A percentile compares a stretch with the other conserved stretches of the same genome.
Conservation (phyloP, 2,329 filamentous ascomycete species). For the Venturia pyrina region DNA sequence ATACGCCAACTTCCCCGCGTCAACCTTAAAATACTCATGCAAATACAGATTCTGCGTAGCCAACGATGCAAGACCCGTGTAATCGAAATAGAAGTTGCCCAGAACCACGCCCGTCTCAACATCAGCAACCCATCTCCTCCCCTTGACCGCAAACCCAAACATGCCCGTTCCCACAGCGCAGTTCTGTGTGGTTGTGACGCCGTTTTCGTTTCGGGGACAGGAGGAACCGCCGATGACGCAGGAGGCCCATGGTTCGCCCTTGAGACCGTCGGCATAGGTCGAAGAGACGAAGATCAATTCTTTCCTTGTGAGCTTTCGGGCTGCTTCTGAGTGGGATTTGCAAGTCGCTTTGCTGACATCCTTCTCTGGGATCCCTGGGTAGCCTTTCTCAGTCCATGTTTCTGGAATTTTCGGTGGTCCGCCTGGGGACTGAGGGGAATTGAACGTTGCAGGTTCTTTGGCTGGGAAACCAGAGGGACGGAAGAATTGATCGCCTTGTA, state of each 20-base stretch:
- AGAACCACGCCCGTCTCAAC: slow-evolving; percentile 11
- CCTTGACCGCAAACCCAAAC: slow-evolving; percentile 2
- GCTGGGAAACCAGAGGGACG: slow-evolving; percentile 9
- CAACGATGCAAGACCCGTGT: background rate
- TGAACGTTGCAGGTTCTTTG: background rate
- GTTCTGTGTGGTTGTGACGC: slow-evolving; percentile 4
- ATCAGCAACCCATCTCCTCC: slow-evolving; percentile 10
- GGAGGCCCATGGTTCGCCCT: slow-evolving; percentile 6
- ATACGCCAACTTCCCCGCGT: background rate
- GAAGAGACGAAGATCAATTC: slow-evolving; percentile 8
- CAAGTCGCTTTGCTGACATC: slow-evolving; percentile 9
- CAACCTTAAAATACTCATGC: slow-evolving; percentile 10
- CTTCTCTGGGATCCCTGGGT: background rate
- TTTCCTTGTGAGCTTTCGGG: slow-evolving; percentile 6
- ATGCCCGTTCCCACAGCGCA: slow-evolving; percentile 11
- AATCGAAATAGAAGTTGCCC: slow-evolving; percentile 12
- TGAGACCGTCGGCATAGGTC: slow-evolving; percentile 8
- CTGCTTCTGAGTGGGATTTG: background rate
- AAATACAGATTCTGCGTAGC: background rate
- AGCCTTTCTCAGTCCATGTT: background rate
- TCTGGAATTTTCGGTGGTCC: slow-evolving; percentile 7
- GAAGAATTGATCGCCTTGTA: slow-evolving; percentile 12
- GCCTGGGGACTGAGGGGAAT: background rate
- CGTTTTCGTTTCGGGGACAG: slow-evolving; percentile 12
- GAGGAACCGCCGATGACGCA: slow-evolving; percentile 4